Percentiles rank a stretch among this genome's conserved stretches.
These are phyloP conservation scores for Cladosporium austrohemisphaericum DNA, from an alignment of 2,329 filamentous ascomycete species.

Conservation along the genomic window DNA sequence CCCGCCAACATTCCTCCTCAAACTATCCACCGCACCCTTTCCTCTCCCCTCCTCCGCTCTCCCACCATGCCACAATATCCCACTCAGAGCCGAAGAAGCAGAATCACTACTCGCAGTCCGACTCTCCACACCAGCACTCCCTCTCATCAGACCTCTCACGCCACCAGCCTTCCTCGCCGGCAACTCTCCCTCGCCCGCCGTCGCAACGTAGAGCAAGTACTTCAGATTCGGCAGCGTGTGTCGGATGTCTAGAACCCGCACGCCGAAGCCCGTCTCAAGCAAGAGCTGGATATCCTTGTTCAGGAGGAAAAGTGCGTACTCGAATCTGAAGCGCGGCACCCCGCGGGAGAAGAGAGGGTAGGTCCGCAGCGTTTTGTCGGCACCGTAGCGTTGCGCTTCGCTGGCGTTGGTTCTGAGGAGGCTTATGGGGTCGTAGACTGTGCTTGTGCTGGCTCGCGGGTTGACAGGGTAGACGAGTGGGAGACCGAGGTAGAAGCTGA, in stretches of 20 bases:
- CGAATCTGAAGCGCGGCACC: constrained; percentile 77
- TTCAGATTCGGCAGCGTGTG: constrained; percentile 92
- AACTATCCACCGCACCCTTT: constrained; percentile 28
- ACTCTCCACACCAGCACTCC: constrained; percentile 13
- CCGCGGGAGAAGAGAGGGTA: constrained; percentile 77
- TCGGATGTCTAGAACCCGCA: constrained; percentile 82
- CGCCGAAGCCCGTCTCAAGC: constrained; percentile 58
- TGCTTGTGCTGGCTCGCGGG: constrained; percentile 68
- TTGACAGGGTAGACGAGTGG: constrained; percentile 77
- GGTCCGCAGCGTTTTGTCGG: constrained; percentile 34
- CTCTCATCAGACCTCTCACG: constrained; percentile 43
- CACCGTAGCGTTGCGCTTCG: constrained; percentile 20
- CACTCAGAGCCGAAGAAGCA: constrained; percentile 22
- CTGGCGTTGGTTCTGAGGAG: constrained; percentile 27
- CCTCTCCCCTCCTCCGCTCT: constrained; percentile 19
- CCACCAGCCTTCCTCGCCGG: constrained; percentile 54
- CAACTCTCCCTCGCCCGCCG: constrained; percentile 66
- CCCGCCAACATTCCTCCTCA: constrained; percentile 17
- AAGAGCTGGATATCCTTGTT: constrained; percentile 88
- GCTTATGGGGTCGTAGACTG: constrained; percentile 69
- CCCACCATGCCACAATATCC: constrained; percentile 19
- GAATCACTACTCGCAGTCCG: constrained; percentile 26
- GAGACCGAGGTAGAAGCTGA: constrained; percentile 78
- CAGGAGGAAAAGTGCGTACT: constrained; percentile 93
- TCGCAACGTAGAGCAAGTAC: constrained; percentile 85